A percentile compares a stretch with the other conserved stretches of the same genome.
These are phyloP conservation scores for Daldinia grandis DNA, from an alignment of 495 filamentous ascomycete species.

Conservation along the genomic window DNA sequence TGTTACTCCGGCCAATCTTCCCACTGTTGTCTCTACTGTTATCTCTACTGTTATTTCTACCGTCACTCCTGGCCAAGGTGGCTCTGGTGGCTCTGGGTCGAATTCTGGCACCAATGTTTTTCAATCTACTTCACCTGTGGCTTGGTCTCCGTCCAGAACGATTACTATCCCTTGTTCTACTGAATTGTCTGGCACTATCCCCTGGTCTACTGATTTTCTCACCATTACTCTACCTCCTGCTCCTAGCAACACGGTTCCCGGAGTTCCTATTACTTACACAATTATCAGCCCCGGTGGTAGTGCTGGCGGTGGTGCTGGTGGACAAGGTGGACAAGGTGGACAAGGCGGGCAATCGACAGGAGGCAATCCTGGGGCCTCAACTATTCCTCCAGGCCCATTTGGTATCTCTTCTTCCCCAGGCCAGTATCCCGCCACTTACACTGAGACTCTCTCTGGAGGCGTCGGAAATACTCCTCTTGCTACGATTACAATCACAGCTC, in stretches of 20 bases:
- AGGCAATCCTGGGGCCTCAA: slow-evolving; percentile 17
- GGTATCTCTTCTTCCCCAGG: slow-evolving; percentile 39
- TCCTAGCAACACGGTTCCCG: slow-evolving; percentile 24
- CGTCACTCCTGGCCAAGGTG: slow-evolving; percentile 34
- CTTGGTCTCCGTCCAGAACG: slow-evolving; percentile 39
- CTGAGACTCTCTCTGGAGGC: slow-evolving; percentile 31
- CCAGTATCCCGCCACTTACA: slow-evolving; percentile 29
- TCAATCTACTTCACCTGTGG: slow-evolving; percentile 24
- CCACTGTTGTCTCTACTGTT: slow-evolving; percentile 45
- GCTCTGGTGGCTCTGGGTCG: slow-evolving; percentile 31
- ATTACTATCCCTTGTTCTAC: slow-evolving; percentile 34
- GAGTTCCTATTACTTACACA: slow-evolving; percentile 38
- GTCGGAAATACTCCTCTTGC: slow-evolving; percentile 27
- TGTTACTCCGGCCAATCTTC: slow-evolving; percentile 33
- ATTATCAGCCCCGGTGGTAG: slow-evolving; percentile 37
- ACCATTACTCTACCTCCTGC: slow-evolving; percentile 43
- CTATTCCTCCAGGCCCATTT: slow-evolving; percentile 39
- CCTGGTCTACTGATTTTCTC: slow-evolving; percentile 43
- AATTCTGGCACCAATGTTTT: slow-evolving; percentile 27
- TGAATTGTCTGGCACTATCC: slow-evolving; percentile 24
- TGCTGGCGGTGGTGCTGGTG: slow-evolving; percentile 20
- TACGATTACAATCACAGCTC: slow-evolving; percentile 42
- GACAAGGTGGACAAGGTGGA: slow-evolving; percentile 40
- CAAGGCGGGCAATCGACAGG: slow-evolving; percentile 33
- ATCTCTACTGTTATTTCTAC: slow-evolving; percentile 42